These are phyloP conservation scores for Kodamaea sp. DNA, from an alignment of 1,139 yeast species.

Conservation along the genomic window DNA sequence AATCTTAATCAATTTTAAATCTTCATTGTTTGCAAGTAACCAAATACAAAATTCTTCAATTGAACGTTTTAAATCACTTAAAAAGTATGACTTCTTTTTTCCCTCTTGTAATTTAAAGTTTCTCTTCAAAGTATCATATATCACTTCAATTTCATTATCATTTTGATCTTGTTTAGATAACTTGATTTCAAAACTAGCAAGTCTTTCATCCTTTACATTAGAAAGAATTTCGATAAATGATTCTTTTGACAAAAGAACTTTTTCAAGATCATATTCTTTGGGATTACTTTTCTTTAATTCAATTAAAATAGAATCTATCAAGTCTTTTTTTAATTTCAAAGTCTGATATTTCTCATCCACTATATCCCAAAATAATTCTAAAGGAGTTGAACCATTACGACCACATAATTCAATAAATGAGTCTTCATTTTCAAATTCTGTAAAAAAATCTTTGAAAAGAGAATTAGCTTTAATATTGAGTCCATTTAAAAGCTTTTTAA, in stretches of 20 bases:
- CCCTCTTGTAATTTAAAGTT: constrained; percentile 21
- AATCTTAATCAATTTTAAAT: constrained; percentile 10
- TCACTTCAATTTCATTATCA: constrained; percentile 22
- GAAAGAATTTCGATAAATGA: constrained; percentile 19
- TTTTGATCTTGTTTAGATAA: constrained; percentile 12
- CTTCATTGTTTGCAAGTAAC: constrained; percentile 15
- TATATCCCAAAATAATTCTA: constrained; percentile 75
- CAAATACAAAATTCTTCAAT: constrained; percentile 17
- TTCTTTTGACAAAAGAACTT: constrained; percentile 17
- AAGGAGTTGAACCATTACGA: constrained; percentile 73
- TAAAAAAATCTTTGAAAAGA: constrained; percentile 56
- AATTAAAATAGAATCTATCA: constrained; percentile 50
- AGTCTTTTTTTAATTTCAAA: constrained; percentile 56
- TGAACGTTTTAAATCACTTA: constrained; percentile 10
- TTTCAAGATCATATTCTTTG: constrained; percentile 14
- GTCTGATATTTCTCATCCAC: constrained; percentile 60
- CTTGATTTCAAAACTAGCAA: constrained; percentile 19
- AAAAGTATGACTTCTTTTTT: constrained; percentile 10
- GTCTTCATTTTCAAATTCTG: constrained; percentile 51
- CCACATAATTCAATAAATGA: constrained; percentile 66
- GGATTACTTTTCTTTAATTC: constrained; percentile 22
- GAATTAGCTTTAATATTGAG: constrained; percentile 51
- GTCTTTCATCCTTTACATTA: constrained; percentile 26
- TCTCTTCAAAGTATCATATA: constrained; percentile 25
- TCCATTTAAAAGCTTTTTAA: constrained; percentile 42